phyloP scores from a whole-genome alignment of 306 rosid species.

The Comarum palustre region DNA sequence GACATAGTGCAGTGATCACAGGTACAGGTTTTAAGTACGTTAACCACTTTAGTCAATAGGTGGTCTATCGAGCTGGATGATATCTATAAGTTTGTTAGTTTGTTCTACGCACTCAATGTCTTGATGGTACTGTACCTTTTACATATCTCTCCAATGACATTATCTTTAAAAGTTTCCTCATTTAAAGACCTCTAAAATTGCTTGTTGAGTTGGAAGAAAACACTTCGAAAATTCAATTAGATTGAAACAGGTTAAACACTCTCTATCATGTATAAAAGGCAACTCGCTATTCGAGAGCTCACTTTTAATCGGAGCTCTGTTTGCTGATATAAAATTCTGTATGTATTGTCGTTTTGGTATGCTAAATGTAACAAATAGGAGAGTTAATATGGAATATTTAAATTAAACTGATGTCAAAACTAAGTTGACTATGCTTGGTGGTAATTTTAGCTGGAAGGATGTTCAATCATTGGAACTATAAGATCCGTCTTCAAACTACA shows the following conservation, averaged over 20 bases:
- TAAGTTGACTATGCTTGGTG: conserved; percentile 4
- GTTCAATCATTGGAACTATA: neutral
- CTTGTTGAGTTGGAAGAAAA: neutral
- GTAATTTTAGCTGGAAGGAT: neutral
- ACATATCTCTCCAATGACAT: conserved; percentile 9
- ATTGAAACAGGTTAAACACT: neutral
- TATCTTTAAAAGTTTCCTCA: neutral
- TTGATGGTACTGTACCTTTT: neutral
- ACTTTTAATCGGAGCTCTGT: neutral
- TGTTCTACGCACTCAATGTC: neutral
- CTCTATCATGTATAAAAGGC: neutral
- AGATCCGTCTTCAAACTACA: neutral
- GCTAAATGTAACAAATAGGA: neutral
- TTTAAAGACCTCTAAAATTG: neutral
- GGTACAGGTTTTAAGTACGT: conserved; percentile 34
- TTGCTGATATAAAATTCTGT: neutral
- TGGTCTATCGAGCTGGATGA: conserved; percentile 6
- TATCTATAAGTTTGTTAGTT: neutral
- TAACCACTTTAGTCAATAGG: neutral
- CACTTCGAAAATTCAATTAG: neutral
- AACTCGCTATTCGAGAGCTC: neutral
- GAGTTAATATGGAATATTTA: neutral
- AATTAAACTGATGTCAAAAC: neutral
- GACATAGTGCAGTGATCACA: conserved; percentile 92
- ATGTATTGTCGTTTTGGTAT: neutral